Evolutionary conservation across 1,284 basidiomycete species (phyloP).

Genomic region (Ceratobasidium sp.): DNA sequence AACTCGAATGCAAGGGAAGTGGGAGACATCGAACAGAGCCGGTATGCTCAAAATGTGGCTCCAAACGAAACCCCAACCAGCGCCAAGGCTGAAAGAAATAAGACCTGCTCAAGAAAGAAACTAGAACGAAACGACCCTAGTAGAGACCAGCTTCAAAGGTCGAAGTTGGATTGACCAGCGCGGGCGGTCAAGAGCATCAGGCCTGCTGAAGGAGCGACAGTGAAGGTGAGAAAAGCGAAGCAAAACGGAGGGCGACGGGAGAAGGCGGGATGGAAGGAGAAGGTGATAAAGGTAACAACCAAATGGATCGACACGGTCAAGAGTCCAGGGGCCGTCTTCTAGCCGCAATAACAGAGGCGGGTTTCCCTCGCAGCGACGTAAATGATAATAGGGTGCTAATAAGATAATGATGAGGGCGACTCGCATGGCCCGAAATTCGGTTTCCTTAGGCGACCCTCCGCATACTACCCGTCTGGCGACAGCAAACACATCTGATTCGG

Average conservation of each 20-base stretch:
- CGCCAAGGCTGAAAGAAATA: slow-evolving; percentile 3
- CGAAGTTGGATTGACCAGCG: slow-evolving; percentile 32
- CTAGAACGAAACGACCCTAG: slow-evolving; percentile 18
- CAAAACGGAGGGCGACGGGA: slow-evolving; percentile 28
- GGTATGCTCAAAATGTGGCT: neutral
- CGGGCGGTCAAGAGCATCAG: slow-evolving; percentile 41
- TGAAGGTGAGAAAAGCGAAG: slow-evolving; percentile 12
- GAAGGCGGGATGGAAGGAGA: slow-evolving; percentile 14
- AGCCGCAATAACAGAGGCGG: slow-evolving; percentile 1
- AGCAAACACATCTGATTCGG: neutral
- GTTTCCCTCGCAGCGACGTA: neutral
- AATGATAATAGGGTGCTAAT: neutral
- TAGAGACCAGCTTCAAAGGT: slow-evolving; percentile 44
- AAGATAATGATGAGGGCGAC: neutral
- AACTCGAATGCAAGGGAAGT: slow-evolving; percentile 39
- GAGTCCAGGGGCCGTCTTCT: slow-evolving; percentile 25
- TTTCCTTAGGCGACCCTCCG: neutral
- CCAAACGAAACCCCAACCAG: neutral
- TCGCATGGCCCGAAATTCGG: neutral
- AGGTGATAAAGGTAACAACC: slow-evolving; percentile 35
- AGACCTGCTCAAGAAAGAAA: slow-evolving; percentile 20
- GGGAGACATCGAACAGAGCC: slow-evolving; percentile 31
- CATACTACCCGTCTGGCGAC: neutral
- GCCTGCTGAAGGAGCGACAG: slow-evolving; percentile 41
- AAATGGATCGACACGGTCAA: slow-evolving; percentile 30